A percentile compares a stretch with the other conserved stretches of the same genome.
These are phyloP conservation scores for Colletotrichum cordylinicola DNA, from an alignment of 2,329 filamentous ascomycete genomes.

Conservation along the genomic window DNA sequence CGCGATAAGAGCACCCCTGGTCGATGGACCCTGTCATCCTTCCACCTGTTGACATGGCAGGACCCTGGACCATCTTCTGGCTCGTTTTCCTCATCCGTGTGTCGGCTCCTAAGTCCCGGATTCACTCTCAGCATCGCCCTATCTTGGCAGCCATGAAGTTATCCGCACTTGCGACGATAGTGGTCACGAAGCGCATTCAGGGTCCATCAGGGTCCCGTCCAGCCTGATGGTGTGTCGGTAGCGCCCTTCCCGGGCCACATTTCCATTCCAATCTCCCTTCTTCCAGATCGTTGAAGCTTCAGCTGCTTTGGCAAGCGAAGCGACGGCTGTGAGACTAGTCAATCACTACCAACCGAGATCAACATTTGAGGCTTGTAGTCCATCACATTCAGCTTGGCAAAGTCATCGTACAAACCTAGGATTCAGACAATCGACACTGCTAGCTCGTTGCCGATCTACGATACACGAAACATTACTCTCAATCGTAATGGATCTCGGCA, in stretches of 20 bases:
- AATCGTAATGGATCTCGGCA: constrained; percentile 12
- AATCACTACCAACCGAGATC: background rate
- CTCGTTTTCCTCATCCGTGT: background rate
- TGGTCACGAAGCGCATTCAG: background rate
- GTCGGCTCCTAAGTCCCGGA: background rate
- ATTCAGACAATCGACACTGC: background rate
- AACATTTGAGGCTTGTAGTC: background rate
- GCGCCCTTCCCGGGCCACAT: background rate
- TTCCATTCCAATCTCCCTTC: background rate
- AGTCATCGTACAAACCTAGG: background rate
- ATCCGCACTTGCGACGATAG: background rate
- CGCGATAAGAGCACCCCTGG: background rate
- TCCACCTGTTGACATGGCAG: background rate
- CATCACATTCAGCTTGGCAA: background rate
- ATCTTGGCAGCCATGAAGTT: background rate
- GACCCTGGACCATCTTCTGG: background rate
- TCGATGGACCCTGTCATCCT: background rate
- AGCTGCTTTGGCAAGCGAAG: background rate
- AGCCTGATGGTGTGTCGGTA: background rate
- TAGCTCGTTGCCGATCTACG: constrained; percentile 12
- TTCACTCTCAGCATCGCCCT: background rate
- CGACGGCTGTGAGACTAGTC: background rate
- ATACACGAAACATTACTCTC: constrained; percentile 7
- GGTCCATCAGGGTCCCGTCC: background rate
- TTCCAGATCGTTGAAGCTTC: background rate